These are phyloP conservation scores for Coelastrella sp. DNA, from an alignment of 139 green algal genomes.

Conservation along the genomic window DNA sequence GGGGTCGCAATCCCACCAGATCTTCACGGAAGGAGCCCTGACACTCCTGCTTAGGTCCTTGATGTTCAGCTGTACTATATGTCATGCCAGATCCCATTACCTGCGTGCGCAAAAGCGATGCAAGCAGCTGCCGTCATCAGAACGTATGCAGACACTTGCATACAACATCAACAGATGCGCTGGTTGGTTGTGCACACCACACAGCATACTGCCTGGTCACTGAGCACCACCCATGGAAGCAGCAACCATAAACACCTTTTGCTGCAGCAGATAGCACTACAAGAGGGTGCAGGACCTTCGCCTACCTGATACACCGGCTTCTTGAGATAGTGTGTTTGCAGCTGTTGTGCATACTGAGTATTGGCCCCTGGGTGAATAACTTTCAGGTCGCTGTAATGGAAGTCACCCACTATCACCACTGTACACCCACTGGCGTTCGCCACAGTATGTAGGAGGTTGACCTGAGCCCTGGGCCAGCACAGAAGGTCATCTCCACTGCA, in stretches of 20 bases:
- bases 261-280: neutral
- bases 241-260: neutral
- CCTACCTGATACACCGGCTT: conserved; percentile 64
- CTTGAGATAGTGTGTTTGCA: conserved; percentile 45
- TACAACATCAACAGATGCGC: too few species aligned
- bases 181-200: neutral
- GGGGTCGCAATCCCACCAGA: conserved; percentile 59
- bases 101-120: conserved; percentile 28
- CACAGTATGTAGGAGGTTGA: conserved; percentile 70
- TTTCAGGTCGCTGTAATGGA: conserved; percentile 69
- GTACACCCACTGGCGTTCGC: conserved; percentile 65
- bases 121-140: neutral
- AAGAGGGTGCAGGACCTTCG: neutral
- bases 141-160: too few species aligned
- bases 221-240: too few species aligned
- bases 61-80: conserved; percentile 50
- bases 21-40: conserved; percentile 57
- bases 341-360: conserved; percentile 25
- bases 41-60: conserved; percentile 19
- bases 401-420: conserved; percentile 69
- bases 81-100: conserved; percentile 69
- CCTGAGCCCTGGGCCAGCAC: conserved; percentile 50
- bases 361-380: neutral
- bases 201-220: neutral
- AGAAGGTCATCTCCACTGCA: conserved; percentile 65